Conservation (phyloP, 2,329 filamentous ascomycete genomes). For the Colletotrichum melonis region DNA sequence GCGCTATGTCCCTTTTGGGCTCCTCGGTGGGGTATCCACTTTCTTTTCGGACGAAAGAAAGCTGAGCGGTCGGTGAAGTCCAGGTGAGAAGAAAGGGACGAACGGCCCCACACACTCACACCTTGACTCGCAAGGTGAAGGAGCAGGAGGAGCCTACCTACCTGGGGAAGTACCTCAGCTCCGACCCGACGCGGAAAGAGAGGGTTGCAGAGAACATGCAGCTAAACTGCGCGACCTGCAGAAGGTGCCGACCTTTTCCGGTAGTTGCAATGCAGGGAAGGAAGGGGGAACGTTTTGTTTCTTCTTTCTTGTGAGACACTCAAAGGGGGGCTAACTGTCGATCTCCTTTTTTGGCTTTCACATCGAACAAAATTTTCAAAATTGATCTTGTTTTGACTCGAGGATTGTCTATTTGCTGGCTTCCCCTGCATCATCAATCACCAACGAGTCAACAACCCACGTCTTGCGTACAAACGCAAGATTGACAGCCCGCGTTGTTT, state of each 20-base stretch:
- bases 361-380: no score
- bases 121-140: background rate
- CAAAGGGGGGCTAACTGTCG: background rate
- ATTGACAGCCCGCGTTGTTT: background rate
- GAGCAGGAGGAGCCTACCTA: no score
- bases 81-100: background rate
- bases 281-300: background rate
- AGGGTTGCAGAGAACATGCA: background rate
- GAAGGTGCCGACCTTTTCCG: slow-evolving; percentile 7
- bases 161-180: background rate
- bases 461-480: background rate
- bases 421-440: background rate
- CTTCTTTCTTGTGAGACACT: background rate
- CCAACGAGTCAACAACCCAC: background rate
- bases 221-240: background rate
- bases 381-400: background rate
- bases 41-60: background rate
- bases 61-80: background rate
- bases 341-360: background rate
- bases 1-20: no score
- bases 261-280: slow-evolving; percentile 7
- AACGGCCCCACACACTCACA: background rate
- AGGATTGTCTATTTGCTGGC: background rate
- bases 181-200: background rate
- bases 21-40: no score